These are phyloP conservation scores for Aspergillus neotritici DNA, from an alignment of 2,329 filamentous ascomycete genomes.

Conservation along the genomic window DNA sequence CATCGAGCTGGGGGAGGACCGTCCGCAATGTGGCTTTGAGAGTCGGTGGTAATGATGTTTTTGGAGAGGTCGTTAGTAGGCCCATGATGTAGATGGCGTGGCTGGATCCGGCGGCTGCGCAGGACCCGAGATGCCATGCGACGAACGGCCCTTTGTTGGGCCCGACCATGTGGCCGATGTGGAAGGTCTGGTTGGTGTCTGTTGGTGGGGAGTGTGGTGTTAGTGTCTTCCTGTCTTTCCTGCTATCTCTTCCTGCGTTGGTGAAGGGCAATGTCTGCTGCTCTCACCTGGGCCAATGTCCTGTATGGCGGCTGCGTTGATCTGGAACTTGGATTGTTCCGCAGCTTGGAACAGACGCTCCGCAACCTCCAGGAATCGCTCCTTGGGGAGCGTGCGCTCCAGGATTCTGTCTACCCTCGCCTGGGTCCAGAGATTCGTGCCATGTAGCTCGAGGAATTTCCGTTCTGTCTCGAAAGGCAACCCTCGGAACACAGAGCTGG, in stretches of 20 bases:
- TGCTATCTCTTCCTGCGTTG: not conserved
- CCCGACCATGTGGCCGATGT: slow-evolving; percentile 16
- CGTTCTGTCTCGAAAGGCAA: too few species aligned
- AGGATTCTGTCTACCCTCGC: too few species aligned
- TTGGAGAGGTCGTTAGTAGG: slow-evolving; percentile 6
- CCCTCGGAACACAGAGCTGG: too few species aligned
- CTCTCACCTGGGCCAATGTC: slow-evolving; percentile 8
- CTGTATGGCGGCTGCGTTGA: not conserved
- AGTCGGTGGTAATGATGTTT: not conserved
- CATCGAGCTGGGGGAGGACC: slow-evolving; percentile 16
- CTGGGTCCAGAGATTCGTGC: too few species aligned
- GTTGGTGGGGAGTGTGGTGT: not conserved
- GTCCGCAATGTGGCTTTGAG: slow-evolving; percentile 2
- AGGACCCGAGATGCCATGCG: slow-evolving; percentile 19
- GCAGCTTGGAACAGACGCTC: too few species aligned
- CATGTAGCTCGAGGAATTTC: too few species aligned
- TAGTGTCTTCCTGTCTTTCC: too few species aligned
- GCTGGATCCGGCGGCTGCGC: slow-evolving; percentile 18
- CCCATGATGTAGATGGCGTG: slow-evolving; percentile 14
- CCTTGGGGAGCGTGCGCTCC: too few species aligned
- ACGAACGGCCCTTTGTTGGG: slow-evolving; percentile 1
- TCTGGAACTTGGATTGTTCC: too few species aligned
- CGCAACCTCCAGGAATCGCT: too few species aligned
- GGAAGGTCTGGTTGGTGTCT: slow-evolving; percentile 23
- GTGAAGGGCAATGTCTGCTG: not conserved